Percentiles rank a stretch among this genome's conserved stretches.
phyloP scores from a whole-genome alignment of 257 asterid genomes.

The Voacanga thouarsii region DNA sequence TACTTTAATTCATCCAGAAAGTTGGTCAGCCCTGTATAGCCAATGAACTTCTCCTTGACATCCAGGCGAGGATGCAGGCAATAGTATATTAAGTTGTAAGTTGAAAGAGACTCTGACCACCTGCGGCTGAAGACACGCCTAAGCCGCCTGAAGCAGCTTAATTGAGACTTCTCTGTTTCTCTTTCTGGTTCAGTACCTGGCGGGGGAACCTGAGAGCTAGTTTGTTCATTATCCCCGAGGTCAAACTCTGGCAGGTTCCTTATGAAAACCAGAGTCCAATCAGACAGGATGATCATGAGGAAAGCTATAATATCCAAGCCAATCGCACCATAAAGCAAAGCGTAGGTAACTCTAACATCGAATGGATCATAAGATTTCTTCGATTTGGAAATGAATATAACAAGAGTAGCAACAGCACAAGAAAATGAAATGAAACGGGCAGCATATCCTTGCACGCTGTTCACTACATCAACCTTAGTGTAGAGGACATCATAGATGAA shows the following conservation, averaged over 20 bases:
- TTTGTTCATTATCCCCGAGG: not conserved
- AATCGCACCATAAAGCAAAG: constrained; percentile 46
- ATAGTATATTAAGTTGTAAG: constrained; percentile 35
- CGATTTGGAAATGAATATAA: constrained; percentile 26
- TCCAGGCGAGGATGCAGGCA: constrained; percentile 24
- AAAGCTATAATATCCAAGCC: constrained; percentile 33
- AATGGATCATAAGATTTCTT: constrained; percentile 14
- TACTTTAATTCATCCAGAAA: constrained; percentile 21
- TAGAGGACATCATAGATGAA: constrained; percentile 52
- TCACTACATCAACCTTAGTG: constrained; percentile 39
- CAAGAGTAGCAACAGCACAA: constrained; percentile 25
- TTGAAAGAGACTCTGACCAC: constrained; percentile 39
- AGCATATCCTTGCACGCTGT: constrained; percentile 17
- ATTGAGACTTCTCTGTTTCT: not conserved
- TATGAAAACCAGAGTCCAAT: constrained; percentile 23
- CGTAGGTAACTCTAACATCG: constrained; percentile 42
- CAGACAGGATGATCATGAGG: constrained; percentile 37
- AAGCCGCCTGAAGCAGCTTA: constrained; percentile 1
- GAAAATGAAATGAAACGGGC: constrained; percentile 22
- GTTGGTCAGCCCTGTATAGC: constrained; percentile 19
- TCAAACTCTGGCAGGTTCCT: constrained; percentile 25
- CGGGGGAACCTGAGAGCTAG: too few relatives aligned
- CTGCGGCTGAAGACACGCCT: constrained; percentile 19
- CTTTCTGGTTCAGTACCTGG: not conserved
- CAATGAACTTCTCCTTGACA: constrained; percentile 19